A percentile compares a stretch with the other conserved stretches of the same genome.
Conservation (phyloP, 2,329 filamentous ascomycete species). For the Alternaria infectoria region DNA sequence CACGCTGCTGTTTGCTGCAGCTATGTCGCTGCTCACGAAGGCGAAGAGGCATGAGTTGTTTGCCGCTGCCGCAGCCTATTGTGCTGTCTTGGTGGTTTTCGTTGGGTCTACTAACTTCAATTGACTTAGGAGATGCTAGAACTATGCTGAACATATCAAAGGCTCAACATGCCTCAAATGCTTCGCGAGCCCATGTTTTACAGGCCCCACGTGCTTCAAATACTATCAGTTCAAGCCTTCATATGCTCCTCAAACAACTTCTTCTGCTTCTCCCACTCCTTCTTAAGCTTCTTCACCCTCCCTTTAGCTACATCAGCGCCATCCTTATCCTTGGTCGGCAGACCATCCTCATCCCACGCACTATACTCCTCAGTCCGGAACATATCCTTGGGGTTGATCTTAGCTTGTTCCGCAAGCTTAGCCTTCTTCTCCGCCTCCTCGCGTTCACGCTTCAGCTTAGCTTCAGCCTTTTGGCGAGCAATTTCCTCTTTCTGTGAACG, state of each 20-base stretch:
- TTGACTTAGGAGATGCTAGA: no score
- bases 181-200: no score
- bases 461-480: conserved; percentile 52
- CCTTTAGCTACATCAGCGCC: conserved; percentile 83
- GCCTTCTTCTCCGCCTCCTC: conserved; percentile 64
- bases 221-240: neutral
- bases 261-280: conserved; percentile 91
- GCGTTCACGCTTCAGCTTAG: conserved; percentile 61
- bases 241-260: conserved; percentile 69
- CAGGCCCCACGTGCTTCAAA: no score
- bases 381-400: conserved; percentile 64
- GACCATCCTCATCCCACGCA: conserved; percentile 81
- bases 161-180: no score
- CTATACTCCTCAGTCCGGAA: conserved; percentile 68
- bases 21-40: conserved; percentile 45
- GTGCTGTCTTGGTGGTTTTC: conserved; percentile 48
- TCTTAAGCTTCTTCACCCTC: conserved; percentile 79
- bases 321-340: conserved; percentile 78
- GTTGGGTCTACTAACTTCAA: no score
- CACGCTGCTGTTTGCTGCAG: conserved; percentile 45
- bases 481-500: conserved; percentile 61
- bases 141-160: no score
- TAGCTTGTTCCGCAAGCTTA: conserved; percentile 62
- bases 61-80: conserved; percentile 47
- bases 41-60: conserved; percentile 46